Evolutionary conservation across 495 filamentous ascomycete species (phyloP).

Genomic region (Pseudomonodictys pantanalensis): DNA sequence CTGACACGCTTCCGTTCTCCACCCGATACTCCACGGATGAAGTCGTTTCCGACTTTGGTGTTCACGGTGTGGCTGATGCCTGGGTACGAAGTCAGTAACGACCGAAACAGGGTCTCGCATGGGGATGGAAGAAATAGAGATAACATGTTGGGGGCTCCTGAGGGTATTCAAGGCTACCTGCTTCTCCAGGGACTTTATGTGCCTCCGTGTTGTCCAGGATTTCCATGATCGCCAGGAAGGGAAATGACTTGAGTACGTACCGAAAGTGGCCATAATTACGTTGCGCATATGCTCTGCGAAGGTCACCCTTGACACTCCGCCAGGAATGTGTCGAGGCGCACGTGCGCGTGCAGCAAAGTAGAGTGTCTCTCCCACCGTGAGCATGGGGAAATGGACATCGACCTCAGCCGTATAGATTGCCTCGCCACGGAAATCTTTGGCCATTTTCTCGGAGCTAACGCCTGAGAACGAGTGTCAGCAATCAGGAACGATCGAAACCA

Average conservation of each 20-base stretch:
- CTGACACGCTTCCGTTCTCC: conserved; percentile 47
- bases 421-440: conserved; percentile 45
- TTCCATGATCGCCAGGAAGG: too few relatives aligned
- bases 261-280: conserved; percentile 46
- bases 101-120: too few relatives aligned
- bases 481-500: neutral
- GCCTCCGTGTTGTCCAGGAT: too few relatives aligned
- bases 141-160: too few relatives aligned
- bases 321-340: conserved; percentile 40
- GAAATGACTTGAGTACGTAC: too few relatives aligned
- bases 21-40: conserved; percentile 42
- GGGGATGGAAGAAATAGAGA: too few relatives aligned
- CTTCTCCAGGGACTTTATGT: too few relatives aligned
- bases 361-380: conserved; percentile 44
- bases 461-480: conserved; percentile 23
- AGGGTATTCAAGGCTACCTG: too few relatives aligned
- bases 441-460: conserved; percentile 42
- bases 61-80: conserved; percentile 45
- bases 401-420: conserved; percentile 48
- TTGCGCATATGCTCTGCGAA: conserved; percentile 42
- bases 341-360: conserved; percentile 42
- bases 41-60: conserved; percentile 46
- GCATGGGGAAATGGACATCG: conserved; percentile 45
- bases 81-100: too few relatives aligned
- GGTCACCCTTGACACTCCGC: conserved; percentile 31